Evolutionary conservation across 352 stramenopile species (phyloP), one percentile per base, ranked within the genome.

Genomic region (Phytophthora pinifolia): DNA sequence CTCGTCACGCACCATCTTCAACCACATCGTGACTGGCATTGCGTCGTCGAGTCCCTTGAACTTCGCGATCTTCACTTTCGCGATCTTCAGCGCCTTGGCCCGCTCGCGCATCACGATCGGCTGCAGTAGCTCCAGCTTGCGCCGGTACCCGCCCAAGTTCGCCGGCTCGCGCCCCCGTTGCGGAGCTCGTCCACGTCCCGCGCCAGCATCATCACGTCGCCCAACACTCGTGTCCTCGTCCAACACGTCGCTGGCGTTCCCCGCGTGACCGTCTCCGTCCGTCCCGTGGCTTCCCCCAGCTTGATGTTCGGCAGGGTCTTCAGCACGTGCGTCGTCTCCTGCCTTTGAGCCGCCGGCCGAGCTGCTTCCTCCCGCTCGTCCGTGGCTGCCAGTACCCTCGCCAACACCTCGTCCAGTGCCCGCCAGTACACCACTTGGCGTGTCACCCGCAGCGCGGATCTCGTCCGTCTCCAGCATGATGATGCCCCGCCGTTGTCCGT

Each of bases 21-120:
- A 9, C 36, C 46, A 56, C 37, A 53, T 52, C 15, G 39, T 33
- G 1, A 63, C 27, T 1, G 46, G 27, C 33, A 63, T 51, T 0
- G 10, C 42, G 32, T 42, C 39, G 9, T 57, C 46, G 6, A 57
- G n/a, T 1, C 31, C 38, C 2, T 52, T 34, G 32, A 49, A 52
- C 20, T 56, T 62, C n/a, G 9, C 22, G 4, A 50, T 2, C 14
- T 49, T 46, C 20, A 58, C n/a, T n/a, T 56, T 62, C n/a, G 9
- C 22, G 4, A 50, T 2, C 14, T 49, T 46, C 20, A 58, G 12
- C n/a, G 46, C 13, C n/a, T 44, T 53, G 7, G 25, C 36, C 35
- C 39, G 45, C 35, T 55, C 47, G 9, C 36, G 25, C 13, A 55
- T 36, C 10, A 46, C 12, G 4, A 46, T 31, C 15, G 17, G 13